Percentiles rank a stretch among this genome's conserved stretches.
phyloP scores from a whole-genome alignment of 1,139 yeast species.

The Saccharomycopsis hybrid region DNA sequence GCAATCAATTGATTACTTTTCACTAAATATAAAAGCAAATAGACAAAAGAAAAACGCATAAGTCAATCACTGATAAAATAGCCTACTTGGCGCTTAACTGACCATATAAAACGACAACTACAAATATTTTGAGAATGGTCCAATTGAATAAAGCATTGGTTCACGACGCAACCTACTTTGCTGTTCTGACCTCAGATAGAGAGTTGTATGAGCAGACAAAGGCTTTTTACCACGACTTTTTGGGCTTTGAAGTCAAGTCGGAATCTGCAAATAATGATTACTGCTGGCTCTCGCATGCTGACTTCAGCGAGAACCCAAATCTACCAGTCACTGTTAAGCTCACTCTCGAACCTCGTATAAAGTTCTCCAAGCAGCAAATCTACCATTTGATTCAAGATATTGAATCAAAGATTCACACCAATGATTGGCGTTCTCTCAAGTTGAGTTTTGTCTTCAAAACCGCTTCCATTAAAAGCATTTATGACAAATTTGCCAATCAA shows the following conservation, averaged over 20 bases:
- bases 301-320: background rate
- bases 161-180: conserved; percentile 14
- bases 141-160: background rate
- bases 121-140: background rate
- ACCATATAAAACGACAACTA: too few relatives aligned
- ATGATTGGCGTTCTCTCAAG: conserved; percentile 49
- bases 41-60: too few relatives aligned
- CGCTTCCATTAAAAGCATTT: conserved; percentile 31
- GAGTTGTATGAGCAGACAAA: conserved; percentile 10
- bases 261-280: background rate
- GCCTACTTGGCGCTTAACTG: too few relatives aligned
- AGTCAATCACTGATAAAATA: too few relatives aligned
- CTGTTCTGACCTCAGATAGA: conserved; percentile 11
- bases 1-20: too few relatives aligned
- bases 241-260: conserved; percentile 6
- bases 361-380: conserved; percentile 27
- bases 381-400: conserved; percentile 27
- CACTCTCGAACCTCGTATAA: conserved; percentile 4
- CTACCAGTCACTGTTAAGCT: conserved; percentile 7
- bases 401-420: conserved; percentile 28
- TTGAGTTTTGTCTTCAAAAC: conserved; percentile 37
- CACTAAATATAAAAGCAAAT: too few relatives aligned
- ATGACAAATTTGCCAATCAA: conserved; percentile 20
- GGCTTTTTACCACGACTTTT: conserved; percentile 10
- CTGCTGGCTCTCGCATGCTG: background rate